phyloP scores from a whole-genome alignment of 2,329 filamentous ascomycete genomes.

The Myriosclerotinia curreyana region DNA sequence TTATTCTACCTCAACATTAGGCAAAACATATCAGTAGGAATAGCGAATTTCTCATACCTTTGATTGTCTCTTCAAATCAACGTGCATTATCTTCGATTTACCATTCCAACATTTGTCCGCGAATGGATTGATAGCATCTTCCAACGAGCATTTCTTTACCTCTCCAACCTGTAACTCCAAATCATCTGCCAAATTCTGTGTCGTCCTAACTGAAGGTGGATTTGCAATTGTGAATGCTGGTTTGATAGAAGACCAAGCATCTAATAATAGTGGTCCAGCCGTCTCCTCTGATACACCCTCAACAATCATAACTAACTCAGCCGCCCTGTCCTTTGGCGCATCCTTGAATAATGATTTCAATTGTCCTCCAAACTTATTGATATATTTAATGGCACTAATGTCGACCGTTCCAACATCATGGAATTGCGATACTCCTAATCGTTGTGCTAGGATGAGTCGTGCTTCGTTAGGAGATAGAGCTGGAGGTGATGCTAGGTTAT shows the following conservation, averaged over 20 bases:
- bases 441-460: conserved; percentile 57
- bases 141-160: conserved; percentile 29
- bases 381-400: conserved; percentile 48
- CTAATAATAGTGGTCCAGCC: conserved; percentile 44
- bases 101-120: conserved; percentile 40
- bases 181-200: conserved; percentile 38
- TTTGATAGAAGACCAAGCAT: conserved; percentile 42
- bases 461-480: conserved; percentile 47
- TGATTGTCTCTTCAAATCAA: conserved; percentile 30
- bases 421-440: conserved; percentile 47
- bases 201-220: conserved; percentile 41
- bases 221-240: conserved; percentile 52
- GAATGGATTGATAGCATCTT: conserved; percentile 37
- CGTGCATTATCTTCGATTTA: conserved; percentile 34
- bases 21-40: background rate
- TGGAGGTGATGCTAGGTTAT: conserved; percentile 48
- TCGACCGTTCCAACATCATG: conserved; percentile 45
- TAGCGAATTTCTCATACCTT: conserved; percentile 29
- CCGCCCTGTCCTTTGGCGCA: conserved; percentile 29
- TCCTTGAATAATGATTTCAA: conserved; percentile 51
- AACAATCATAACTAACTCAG: conserved; percentile 58
- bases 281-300: conserved; percentile 53
- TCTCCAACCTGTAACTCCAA: conserved; percentile 33
- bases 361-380: conserved; percentile 59
- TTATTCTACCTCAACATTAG: conserved; percentile 7